Evolutionary conservation across 345 rosid species (phyloP), one percentile per base, ranked within the genome.

Genomic region (Aethionema arabicum): DNA sequence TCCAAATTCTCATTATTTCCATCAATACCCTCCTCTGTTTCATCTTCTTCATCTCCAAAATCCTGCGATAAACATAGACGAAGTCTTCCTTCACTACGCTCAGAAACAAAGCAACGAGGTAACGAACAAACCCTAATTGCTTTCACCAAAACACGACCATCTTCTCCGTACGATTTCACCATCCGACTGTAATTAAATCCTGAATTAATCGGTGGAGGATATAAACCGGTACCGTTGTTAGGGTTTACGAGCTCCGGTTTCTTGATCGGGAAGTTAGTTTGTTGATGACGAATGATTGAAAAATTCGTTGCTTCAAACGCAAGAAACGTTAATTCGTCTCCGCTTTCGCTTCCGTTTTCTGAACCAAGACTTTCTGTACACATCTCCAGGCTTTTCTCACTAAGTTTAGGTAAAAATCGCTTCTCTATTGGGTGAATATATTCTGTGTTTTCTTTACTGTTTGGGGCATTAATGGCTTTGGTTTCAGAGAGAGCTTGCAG

Each of bases 341-440:
- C 63, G 65, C 31, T 68, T 2, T 77, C 78, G 39, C 76, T 83
- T 0, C 98, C 98, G 4, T 78, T 89, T 77, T 92, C 98, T 42
- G 82, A 81, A 4, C 96, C 96, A 0, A 92, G 72, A 38, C 79
- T 83, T 74, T 92, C 98, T 11, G 98, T 92, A 75, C 98, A 92
- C 83, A 87, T 81, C 70, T 83, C 85, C 7, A 89, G 77, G 76
- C 95, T 86, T 69, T 70, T 78, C 40, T 67, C 69, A 52, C 83
- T 79, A 2, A 91, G 80, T 40, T 13, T 60, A 8, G 82, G 67
- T 10, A 73, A 37, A 1, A 84, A 75, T 45, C 81, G 80, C 74
- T 83, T 80, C 10, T 63, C 68, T 3, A 66, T 73, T 2, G 90
- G 95, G 46, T 83, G 86, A 14, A 88, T 79, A 63, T 86, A 86